Base-by-base conservation (phyloP, 768 basidiomycete species). In the Boletales sp. region DNA sequence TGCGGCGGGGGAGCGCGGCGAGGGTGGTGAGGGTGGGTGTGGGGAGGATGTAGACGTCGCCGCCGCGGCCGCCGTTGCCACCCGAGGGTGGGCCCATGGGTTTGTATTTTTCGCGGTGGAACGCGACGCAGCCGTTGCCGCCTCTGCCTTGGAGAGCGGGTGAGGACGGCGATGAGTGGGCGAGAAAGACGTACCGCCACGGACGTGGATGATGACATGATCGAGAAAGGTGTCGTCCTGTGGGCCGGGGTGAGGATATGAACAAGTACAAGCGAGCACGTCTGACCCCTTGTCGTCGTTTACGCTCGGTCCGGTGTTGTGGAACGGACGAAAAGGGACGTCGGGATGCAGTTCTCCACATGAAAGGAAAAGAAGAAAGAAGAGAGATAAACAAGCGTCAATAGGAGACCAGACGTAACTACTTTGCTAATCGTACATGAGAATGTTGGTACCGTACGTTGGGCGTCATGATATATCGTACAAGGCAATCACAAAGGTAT, bases 111-210 rank as follows among this genome's bases (percentile, higher is more conserved):
- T 95, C 92, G 50, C 91, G 83, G 61, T 94, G 87, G 60, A 97
- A 96, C 6, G 95, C 94, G 19, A 87, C 90, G 55, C 93, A 90
- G 19, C 95, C 95, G 49, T 91, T 75, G 0, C 95, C 95, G 17
- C 94, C 94, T 60, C 79, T 83, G 14, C 93, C 94, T 89, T 58
- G 45, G 46, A 41, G 39, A 11, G 33, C 19, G 8, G 4, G 55
- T 2, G 54, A 48, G 33, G 21, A 7, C 44, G 13, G 18, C 33
- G 30, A 35, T 19, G 51, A 33, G 19, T 28, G 9, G 7, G 44
- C 8, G 37, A 12, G 21, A 14, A 12, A 14, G 50, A 55, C 76
- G 54, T 58, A 87, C 91, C 91, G 59, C 76, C 90, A 50, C 86
- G 79, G 18, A 93, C 74, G 41, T 82, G 85, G n/a, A 94, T 75